Base-by-base conservation (phyloP, 176 grass and related monocot species). In the Hyparrhenia diplandra region DNA sequence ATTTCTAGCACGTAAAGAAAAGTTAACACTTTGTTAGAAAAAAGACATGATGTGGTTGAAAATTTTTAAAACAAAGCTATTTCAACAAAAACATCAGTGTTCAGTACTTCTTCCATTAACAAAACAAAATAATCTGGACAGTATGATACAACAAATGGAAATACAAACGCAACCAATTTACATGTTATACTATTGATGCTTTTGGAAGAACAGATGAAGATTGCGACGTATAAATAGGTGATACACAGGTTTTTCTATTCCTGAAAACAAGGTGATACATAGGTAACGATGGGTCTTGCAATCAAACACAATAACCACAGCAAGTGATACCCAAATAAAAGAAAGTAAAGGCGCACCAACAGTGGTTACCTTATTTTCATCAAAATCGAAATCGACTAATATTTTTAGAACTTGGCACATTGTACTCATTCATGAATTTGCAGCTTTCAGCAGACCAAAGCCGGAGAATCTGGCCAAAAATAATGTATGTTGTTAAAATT, bases 391-490 rank as follows among this genome's bases (percentile, higher is more conserved):
- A 63, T 98, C 90, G 25, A 94, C 63, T 78, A 98, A 80, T 18
- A 74, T 31, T 84, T n/a, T 80, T 89, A 29, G 71, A 35, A 61
- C 87, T 80, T 31, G 95, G 95, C 81, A 89, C 81, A 76, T 28
- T 72, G 81, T 92, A 98, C 45, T 91, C 90, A 40, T 93, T 91
- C 86, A 94, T 80, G 83, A 85, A 94, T 58, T 86, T 89, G 81
- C 88, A 93, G 76, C 75, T 91, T 84, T 93, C 90, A 45, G 92
- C 95, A 87, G 95, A 98, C 95, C 95, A 98, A 37, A 98, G 88
- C 16, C 81, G 83, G 16, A 98, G 71, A 47, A 89, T 59, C 95
- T 98, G 81, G 57, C 9, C 66, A 82, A 78, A 79, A 66, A 75
- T 21, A 64, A 71, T 67, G 67, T 36, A 62, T 16, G 47, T 23